Evolutionary conservation across 2,329 filamentous ascomycete genomes (phyloP).

Genomic region (Talaromyces sp.): DNA sequence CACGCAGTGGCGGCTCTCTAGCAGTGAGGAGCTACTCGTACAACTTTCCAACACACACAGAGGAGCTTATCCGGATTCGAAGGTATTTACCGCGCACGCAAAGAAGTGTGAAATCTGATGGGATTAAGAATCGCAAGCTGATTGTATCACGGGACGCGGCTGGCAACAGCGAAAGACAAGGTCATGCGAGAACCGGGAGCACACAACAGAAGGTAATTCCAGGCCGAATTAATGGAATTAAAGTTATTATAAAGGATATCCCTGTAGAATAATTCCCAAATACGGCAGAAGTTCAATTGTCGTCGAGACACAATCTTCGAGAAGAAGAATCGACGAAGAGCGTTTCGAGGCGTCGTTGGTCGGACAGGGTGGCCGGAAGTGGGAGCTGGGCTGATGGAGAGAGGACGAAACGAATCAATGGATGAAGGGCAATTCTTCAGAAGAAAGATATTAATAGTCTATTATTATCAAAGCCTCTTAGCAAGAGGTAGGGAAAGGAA

Average conservation of each 20-base stretch:
- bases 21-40: not conserved
- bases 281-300: not conserved
- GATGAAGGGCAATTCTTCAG: conserved; percentile 7
- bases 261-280: not conserved
- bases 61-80: not conserved
- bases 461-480: conserved; percentile 15
- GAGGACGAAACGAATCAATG: conserved; percentile 1
- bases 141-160: not conserved
- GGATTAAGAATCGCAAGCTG: not conserved
- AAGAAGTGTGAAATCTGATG: not conserved
- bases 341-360: conserved; percentile 2
- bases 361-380: conserved; percentile 10
- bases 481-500: conserved; percentile 3
- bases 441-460: conserved; percentile 14
- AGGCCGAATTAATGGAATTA: conserved; percentile 12
- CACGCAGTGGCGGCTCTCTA: conserved; percentile 9
- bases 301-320: conserved; percentile 13
- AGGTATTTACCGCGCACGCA: not conserved
- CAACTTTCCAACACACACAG: not conserved
- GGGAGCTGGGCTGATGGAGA: conserved; percentile 3
- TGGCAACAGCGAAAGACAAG: conserved; percentile 3
- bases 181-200: conserved; percentile 9
- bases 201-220: conserved; percentile 1
- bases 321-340: conserved; percentile 4
- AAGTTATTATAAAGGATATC: conserved; percentile 2